Conservation (phyloP, 192 early-diverging fungal species). For the Neocallimastix lanati region DNA sequence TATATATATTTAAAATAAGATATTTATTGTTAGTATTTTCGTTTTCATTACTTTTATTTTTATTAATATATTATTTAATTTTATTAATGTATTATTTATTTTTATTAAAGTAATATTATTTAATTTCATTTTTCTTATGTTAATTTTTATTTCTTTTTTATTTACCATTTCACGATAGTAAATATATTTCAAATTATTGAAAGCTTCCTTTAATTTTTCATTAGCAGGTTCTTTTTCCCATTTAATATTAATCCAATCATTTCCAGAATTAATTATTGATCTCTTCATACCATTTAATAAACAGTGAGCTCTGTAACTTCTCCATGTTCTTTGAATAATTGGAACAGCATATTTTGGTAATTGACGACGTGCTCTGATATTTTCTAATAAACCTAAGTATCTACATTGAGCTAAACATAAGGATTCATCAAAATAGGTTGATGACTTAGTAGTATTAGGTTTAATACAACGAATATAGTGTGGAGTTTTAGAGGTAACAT, state of each 20-base stretch:
- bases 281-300: neutral
- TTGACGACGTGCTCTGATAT: neutral
- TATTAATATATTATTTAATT: no score
- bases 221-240: neutral
- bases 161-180: neutral
- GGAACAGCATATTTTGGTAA: neutral
- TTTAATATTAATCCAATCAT: neutral
- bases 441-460: neutral
- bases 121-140: no score
- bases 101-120: no score
- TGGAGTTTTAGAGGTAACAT: neutral
- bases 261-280: neutral
- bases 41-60: no score
- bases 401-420: neutral
- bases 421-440: neutral
- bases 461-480: neutral
- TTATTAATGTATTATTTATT: no score
- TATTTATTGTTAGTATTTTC: no score
- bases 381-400: neutral
- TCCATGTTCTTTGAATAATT: neutral
- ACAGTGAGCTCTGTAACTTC: neutral
- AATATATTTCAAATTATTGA: neutral
- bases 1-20: no score
- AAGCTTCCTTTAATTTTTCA: neutral
- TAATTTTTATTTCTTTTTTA: no score